phyloP scores from a whole-genome alignment of 1,139 yeast genomes.

The Yamadazyma pseudoaaseri region DNA sequence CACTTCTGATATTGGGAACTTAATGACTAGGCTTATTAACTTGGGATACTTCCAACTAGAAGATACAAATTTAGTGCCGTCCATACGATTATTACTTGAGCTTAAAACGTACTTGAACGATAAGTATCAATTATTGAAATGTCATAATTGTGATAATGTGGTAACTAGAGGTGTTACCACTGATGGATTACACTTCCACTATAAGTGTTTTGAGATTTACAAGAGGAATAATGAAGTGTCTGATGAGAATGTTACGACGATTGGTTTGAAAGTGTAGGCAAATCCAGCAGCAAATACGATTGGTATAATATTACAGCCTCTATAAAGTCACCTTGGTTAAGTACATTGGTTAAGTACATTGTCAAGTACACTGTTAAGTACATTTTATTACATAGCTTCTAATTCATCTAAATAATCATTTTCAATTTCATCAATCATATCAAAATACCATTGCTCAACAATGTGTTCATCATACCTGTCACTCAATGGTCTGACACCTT shows the following conservation, averaged over 20 bases:
- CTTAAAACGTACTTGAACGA: conserved; percentile 38
- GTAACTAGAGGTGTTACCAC: conserved; percentile 55
- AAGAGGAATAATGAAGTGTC: conserved; percentile 18
- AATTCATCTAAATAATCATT: conserved; percentile 54
- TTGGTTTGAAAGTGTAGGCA: conserved; percentile 3
- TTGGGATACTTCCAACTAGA: conserved; percentile 53
- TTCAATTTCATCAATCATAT: conserved; percentile 81
- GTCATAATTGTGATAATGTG: conserved; percentile 56
- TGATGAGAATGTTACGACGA: not conserved
- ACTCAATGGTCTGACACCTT: conserved; percentile 47
- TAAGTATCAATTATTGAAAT: conserved; percentile 44
- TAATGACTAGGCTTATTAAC: conserved; percentile 41
- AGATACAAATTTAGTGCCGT: conserved; percentile 28
- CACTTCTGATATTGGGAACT: conserved; percentile 30
- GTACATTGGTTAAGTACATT: too few relatives aligned
- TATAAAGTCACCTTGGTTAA: too few relatives aligned
- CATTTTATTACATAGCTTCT: conserved; percentile 18
- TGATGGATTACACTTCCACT: conserved; percentile 45
- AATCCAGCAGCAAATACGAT: not conserved
- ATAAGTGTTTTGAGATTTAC: conserved; percentile 44
- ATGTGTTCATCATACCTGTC: conserved; percentile 67
- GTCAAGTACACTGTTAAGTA: too few relatives aligned
- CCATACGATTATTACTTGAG: conserved; percentile 48
- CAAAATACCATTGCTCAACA: conserved; percentile 82
- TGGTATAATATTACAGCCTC: too few relatives aligned